Evolutionary conservation across 2,329 filamentous ascomycete species (phyloP).

Genomic region (Neonectria faginata): DNA sequence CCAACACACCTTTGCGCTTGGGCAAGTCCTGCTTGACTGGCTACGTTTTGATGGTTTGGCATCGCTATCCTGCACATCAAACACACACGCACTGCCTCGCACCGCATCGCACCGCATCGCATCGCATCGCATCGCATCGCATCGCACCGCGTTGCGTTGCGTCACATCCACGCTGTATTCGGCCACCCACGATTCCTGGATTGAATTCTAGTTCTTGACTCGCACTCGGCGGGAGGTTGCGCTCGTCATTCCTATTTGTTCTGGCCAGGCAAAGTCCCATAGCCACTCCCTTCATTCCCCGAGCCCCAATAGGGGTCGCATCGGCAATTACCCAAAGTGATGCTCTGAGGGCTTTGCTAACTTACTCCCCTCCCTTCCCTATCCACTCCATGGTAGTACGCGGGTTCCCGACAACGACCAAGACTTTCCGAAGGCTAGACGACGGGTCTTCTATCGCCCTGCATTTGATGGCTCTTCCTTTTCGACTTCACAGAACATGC

Average conservation of each 20-base stretch:
- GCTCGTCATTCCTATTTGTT: conserved; percentile 19
- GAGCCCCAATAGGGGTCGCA: conserved; percentile 9
- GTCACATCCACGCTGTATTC: conserved; percentile 20
- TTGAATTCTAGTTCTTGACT: conserved; percentile 16
- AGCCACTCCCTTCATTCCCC: conserved; percentile 11
- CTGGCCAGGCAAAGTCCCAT: conserved; percentile 5
- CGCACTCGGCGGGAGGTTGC: conserved; percentile 9
- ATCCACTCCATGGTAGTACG: background rate
- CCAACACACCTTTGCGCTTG: conserved; percentile 17
- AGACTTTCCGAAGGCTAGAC: background rate
- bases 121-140: background rate
- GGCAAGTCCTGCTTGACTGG: conserved; percentile 15
- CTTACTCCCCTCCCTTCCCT: background rate
- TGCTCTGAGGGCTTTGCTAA: conserved; percentile 12
- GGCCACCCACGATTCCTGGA: conserved; percentile 6
- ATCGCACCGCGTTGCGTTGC: conserved; percentile 17
- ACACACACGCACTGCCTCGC: conserved; percentile 7
- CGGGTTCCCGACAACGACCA: background rate
- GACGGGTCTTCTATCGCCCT: background rate
- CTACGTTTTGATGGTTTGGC: conserved; percentile 4
- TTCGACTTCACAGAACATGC: background rate
- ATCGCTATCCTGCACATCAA: conserved; percentile 22
- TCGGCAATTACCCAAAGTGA: conserved; percentile 28
- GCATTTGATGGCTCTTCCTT: background rate
- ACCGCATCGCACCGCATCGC: conserved; percentile 5